phyloP scores from a whole-genome alignment of 176 grass and related monocot species.

The Paspalum notatum region DNA sequence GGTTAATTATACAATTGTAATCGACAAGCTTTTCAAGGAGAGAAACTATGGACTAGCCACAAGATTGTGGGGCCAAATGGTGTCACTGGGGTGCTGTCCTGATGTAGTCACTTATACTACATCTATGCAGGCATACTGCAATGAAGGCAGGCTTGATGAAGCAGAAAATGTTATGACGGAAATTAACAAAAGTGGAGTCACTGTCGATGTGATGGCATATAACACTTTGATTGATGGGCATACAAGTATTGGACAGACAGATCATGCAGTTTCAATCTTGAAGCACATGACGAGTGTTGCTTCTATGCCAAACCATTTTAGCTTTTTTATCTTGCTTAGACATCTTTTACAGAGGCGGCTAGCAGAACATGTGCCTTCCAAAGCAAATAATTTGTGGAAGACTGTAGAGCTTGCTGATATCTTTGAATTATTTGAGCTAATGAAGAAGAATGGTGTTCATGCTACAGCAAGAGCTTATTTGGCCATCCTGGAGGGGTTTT shows the following conservation, averaged over 20 bases:
- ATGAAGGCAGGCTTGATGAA: conserved; percentile 53
- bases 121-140: conserved; percentile 57
- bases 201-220: conserved; percentile 52
- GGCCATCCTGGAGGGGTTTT: conserved; percentile 50
- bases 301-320: conserved; percentile 54
- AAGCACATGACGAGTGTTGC: conserved; percentile 58
- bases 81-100: conserved; percentile 55
- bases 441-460: conserved; percentile 37
- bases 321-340: conserved; percentile 57
- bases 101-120: conserved; percentile 62
- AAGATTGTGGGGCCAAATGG: conserved; percentile 55
- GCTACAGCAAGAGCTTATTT: conserved; percentile 45
- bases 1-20: conserved; percentile 60
- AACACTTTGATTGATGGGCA: conserved; percentile 64
- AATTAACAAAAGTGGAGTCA: conserved; percentile 50
- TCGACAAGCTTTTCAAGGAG: conserved; percentile 63
- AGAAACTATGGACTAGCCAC: conserved; percentile 48
- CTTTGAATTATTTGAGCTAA: conserved; percentile 50
- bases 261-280: conserved; percentile 51
- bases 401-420: conserved; percentile 48
- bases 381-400: conserved; percentile 46
- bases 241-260: conserved; percentile 48
- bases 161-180: conserved; percentile 49
- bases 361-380: conserved; percentile 7
- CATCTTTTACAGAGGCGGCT: conserved; percentile 54